A percentile compares a stretch with the other conserved stretches of the same genome.
Evolutionary conservation across 2,329 filamentous ascomycete species (phyloP).

Genomic region (Grosmannia huntii): DNA sequence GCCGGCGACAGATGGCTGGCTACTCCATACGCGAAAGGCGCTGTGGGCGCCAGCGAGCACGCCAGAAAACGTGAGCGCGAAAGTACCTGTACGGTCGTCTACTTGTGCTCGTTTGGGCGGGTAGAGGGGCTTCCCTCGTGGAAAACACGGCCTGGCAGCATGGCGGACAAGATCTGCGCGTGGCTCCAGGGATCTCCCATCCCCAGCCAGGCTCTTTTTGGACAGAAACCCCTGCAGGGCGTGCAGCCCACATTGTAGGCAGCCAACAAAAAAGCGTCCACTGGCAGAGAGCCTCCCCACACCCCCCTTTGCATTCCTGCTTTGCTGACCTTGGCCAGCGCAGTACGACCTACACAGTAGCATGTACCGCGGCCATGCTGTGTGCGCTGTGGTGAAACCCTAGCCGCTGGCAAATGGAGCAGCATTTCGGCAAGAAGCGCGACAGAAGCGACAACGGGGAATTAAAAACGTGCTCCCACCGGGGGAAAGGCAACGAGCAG

Average conservation of each 20-base stretch:
- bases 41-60: too few species aligned
- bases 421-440: neutral
- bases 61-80: neutral
- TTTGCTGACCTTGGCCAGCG: neutral
- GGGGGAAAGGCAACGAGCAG: neutral
- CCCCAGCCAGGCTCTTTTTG: slow-evolving; percentile 17
- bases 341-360: neutral
- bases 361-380: too few species aligned
- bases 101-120: neutral
- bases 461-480: neutral
- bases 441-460: neutral
- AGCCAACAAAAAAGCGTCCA: neutral
- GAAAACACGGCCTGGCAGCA: slow-evolving; percentile 14
- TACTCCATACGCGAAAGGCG: too few species aligned
- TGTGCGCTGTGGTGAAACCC: neutral
- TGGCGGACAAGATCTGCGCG: slow-evolving; percentile 24
- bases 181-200: slow-evolving; percentile 24
- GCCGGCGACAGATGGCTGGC: neutral
- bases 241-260: slow-evolving; percentile 1
- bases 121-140: slow-evolving; percentile 12
- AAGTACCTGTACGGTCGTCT: neutral
- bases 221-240: slow-evolving; percentile 16
- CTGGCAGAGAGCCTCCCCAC: neutral
- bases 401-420: neutral
- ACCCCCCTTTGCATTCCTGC: neutral